Base-by-base conservation (phyloP, 768 basidiomycete genomes). In the Lanmaoa pseudosensibilis region DNA sequence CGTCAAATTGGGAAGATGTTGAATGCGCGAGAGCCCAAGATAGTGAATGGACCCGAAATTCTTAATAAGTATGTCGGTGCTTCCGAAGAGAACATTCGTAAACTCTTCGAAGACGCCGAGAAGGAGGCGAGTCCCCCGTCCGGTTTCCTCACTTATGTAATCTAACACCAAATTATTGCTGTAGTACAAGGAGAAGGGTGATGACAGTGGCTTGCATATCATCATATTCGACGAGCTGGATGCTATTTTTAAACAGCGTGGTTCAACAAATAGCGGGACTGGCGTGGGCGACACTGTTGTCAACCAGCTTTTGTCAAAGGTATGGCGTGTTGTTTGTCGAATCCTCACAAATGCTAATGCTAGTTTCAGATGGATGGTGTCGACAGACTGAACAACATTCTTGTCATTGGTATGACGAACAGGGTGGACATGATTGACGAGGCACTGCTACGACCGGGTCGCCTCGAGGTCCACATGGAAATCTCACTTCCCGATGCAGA, bases 351-450 rank as follows among this genome's bases (percentile, higher is more conserved):
- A n/a, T 49, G 8, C 48, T 72, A 32, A 71, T 33, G 10, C 53
- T 16, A 8, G 6, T 45, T 32, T 10, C 62, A 97, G 94, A 96
- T 99, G 94, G 97, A 99, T 63, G 97, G 97, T 78, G 96, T 99
- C 12, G 97, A 99, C 69, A 90, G 93, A 75, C 78, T 99, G 33
- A 98, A 99, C 78, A 99, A 99, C 74, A 96, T 99, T 58, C 88
- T 99, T 65, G 90, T 99, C 64, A 99, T 99, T 63, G 97, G 97
- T 65, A 99, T 99, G 97, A 99, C 96, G 45, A 98, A 99, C 73
- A 88, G 97, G 57, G 75, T 85, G 41, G 97, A 99, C 78, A 93
- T 99, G 95, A 98, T 99, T 64, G 97, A 99, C 66, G 97, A 99
- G 69, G 97, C 96, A 9, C 82, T 98, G 2, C 82, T 98, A 6